A percentile compares a stretch with the other conserved stretches of the same genome.
Conservation (phyloP, 2,329 filamentous ascomycete genomes). For the Cladophialophora psammophila region DNA sequence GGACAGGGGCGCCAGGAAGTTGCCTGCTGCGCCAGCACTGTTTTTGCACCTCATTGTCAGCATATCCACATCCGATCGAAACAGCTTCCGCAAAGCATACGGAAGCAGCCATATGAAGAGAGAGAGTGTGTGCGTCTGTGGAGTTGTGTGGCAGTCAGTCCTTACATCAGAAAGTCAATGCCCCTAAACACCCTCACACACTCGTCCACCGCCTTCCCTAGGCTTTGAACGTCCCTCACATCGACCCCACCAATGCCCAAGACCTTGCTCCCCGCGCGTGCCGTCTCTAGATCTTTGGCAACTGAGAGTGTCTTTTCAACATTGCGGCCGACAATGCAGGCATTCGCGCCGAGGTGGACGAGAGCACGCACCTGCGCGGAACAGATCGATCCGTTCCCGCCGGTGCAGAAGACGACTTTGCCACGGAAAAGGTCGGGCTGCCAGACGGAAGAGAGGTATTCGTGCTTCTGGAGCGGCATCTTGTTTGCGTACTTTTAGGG, state of each 20-base stretch:
- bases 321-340: constrained; percentile 91
- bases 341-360: constrained; percentile 88
- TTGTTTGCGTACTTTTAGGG: constrained; percentile 32
- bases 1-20: constrained; percentile 87
- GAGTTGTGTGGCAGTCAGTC: constrained; percentile 15
- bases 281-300: constrained; percentile 82
- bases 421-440: constrained; percentile 85
- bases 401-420: constrained; percentile 93
- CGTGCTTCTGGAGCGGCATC: constrained; percentile 74
- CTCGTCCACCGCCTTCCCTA: constrained; percentile 76
- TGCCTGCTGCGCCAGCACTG: constrained; percentile 92
- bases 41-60: constrained; percentile 2
- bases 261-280: constrained; percentile 79
- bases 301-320: constrained; percentile 82
- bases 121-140: neutral
- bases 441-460: constrained; percentile 85
- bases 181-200: constrained; percentile 83
- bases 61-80: neutral
- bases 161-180: constrained; percentile 91
- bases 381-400: constrained; percentile 92
- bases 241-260: constrained; percentile 79
- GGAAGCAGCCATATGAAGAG: neutral
- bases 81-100: neutral
- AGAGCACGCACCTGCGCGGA: constrained; percentile 91
- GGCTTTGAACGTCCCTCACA: constrained; percentile 74